Conservation (phyloP, 257 asterid species). For the Plantago major region DNA sequence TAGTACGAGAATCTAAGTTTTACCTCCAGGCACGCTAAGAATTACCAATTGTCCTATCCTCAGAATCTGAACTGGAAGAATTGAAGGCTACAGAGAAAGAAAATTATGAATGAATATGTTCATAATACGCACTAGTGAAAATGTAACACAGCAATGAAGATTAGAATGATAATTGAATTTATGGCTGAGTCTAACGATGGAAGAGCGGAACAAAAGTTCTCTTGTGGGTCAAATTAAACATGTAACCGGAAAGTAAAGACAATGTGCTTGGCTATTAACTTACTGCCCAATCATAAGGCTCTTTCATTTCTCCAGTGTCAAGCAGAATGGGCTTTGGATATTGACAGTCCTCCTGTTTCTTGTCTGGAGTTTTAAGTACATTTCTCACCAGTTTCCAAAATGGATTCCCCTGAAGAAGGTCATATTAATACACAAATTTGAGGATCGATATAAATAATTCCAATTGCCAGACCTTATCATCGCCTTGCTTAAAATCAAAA, state of each 20-base stretch:
- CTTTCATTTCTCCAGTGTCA: slow-evolving; percentile 97
- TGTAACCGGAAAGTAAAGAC: no score
- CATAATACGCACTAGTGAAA: slow-evolving; percentile 4
- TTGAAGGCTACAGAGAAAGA: slow-evolving; percentile 56
- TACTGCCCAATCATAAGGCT: slow-evolving; percentile 97
- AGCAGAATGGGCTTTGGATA: slow-evolving; percentile 89
- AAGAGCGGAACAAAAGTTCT: background rate
- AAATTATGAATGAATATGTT: slow-evolving; percentile 13
- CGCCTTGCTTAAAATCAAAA: slow-evolving; percentile 97
- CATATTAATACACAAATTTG: slow-evolving; percentile 11
- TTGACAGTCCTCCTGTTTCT: slow-evolving; percentile 79
- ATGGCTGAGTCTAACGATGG: no score
- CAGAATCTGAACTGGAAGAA: slow-evolving; percentile 92
- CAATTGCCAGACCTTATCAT: slow-evolving; percentile 49
- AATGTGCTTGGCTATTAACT: slow-evolving; percentile 28
- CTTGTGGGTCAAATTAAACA: no score
- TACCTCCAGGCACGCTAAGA: slow-evolving; percentile 96
- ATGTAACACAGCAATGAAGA: background rate
- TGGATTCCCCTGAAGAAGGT: slow-evolving; percentile 67
- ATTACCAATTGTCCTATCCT: slow-evolving; percentile 90
- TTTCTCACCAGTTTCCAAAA: slow-evolving; percentile 90
- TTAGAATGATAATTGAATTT: background rate
- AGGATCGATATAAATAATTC: slow-evolving; percentile 13
- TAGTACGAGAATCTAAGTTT: background rate
- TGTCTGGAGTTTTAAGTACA: slow-evolving; percentile 64